Base-by-base conservation (phyloP, 2,329 filamentous ascomycete species). In the Chaetomiaceae sp. region DNA sequence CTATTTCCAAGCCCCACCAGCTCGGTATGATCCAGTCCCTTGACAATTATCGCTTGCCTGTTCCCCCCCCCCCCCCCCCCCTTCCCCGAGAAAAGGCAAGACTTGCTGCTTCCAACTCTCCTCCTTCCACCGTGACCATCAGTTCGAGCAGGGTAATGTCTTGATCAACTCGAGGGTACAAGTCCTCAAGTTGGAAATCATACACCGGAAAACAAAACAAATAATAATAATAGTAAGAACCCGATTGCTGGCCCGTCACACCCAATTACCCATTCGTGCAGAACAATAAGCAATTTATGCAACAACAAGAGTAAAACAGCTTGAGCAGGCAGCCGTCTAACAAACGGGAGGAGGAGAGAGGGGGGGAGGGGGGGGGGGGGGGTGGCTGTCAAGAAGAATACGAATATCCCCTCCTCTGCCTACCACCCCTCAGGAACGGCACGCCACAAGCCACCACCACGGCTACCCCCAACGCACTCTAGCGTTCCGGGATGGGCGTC, bases 401-500 rank as follows among this genome's bases (percentile, higher is more conserved):
- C 37, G n/a, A n/a, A n/a, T n/a, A n/a, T n/a, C 42, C 37, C 18
- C 47, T 38, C 43, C 36, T 18, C 34, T 34, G 20, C 36, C 30
- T 47, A 8, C 33, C 23, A 7, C 13, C 32, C 32, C 42, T 34
- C 32, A 36, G 30, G 30, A 61, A 58, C 40, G 61, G 58, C 51
- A 63, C 56, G 20, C 59, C 56, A 36, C 54, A 61, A 38, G 58
- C 44, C 21, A 57, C 53, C 23, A 51, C 44, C 27, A n/a, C n/a
- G n/a, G 53, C 37, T 20, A 54, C 48, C 36, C 58, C 59, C 37
- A 61, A 54, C 54, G 48, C 55, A 57, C 58, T 51, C 77, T 81
- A 81, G 67, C 74, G 77, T 70, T 84, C 80, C 62, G 80, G 79
- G 67, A 84, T 84, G 63, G 80, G 78, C 62, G 78, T 78, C 70